Base-by-base conservation (phyloP, 2,329 filamentous ascomycete species). In the Hypoxylon rubiginosum region DNA sequence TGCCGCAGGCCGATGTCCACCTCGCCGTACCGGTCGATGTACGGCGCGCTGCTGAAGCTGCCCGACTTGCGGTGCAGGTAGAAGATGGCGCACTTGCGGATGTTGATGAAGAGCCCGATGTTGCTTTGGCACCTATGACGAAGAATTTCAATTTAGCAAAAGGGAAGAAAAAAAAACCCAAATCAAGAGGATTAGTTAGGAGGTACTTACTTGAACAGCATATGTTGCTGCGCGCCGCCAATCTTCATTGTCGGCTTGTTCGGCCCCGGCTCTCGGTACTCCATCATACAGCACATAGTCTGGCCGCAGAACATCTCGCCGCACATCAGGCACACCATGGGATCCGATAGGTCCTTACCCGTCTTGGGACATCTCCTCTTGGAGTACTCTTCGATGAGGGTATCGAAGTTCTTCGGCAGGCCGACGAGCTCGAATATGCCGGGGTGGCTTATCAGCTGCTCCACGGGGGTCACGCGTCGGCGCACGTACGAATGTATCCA, bases 231-330 rank as follows among this genome's bases (percentile, higher is more conserved):
- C 69, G 92, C 95, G 32, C 97, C 94, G 49, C 94, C 94, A 65
- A 93, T 87, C 69, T 85, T 81, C 56, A 77, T 82, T 56, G 78
- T 70, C 6, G 77, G 74, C 57, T 81, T 82, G 48, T 81, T 78
- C 15, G 76, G 77, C 43, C 72, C 74, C 9, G 73, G 79, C 71
- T 82, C 79, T 48, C 79, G 80, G 62, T 87, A 87, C 64, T 88
- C 84, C 72, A 89, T 90, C 75, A 92, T 88, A 78, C 96, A 99
- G 81, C 96, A 99, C 50, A 94, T 91, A 49, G 92, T 93, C 82
- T 99, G 96, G 9, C 92, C 93, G 80, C 96, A 99, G 79, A 97
- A 95, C 43, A 99, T 93, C n/a, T 94, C 94, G 34, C 96, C 95
- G 76, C 96, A 99, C 81, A 97, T 93, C 41, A 99, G 86, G 76